Base-by-base conservation (phyloP, 2,329 filamentous ascomycete genomes). In the Coniochaeta sp. region DNA sequence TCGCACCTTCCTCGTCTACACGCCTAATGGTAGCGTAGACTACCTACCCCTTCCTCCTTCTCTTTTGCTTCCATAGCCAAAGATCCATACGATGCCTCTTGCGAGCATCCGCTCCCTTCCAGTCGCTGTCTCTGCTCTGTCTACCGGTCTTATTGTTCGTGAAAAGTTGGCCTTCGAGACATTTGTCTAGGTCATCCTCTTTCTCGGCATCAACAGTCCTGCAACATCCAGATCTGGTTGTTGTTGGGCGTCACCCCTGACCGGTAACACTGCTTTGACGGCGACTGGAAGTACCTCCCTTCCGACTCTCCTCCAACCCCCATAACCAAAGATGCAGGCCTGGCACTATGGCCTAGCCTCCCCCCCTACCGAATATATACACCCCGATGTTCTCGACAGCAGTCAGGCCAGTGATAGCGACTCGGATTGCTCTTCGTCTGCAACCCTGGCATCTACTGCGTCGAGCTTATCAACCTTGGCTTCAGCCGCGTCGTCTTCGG, bases 401-500 rank as follows among this genome's bases (percentile, higher is more conserved):
- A 52, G 47, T 9, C 47, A 57, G n/a, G 28, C 34, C 54, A 34
- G 54, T 14, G 34, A 57, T 31, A 57, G 24, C 47, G 47, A 57
- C 54, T 57, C 54, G 34, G 28, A 34, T 36, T 57, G 31, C 31
- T 34, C 54, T 34, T 57, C 54, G 11, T 57, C 54, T 22, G 31
- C 34, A 36, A 34, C 54, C 22, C 54, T 57, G 31, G 31, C 54
- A 7, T 38, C 54, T 1, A 28, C 54, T 57, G 54, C 54, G 19
- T 57, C 54, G 54, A 52, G 47, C 24, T 77, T 91, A 79, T 85
- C 87, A 70, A 88, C 88, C 60, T 90, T 89, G 67, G 85, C 89
- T 61, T 91, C 90, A 33, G 89, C 89, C 60, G 92, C 89, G 22
- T 84, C 88, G 61, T 84, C 86, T 60, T 95, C 90, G 36, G 81